Evolutionary conservation across 139 green algal species (phyloP).

Genomic region (Chlamydomonas asymmetrica): DNA sequence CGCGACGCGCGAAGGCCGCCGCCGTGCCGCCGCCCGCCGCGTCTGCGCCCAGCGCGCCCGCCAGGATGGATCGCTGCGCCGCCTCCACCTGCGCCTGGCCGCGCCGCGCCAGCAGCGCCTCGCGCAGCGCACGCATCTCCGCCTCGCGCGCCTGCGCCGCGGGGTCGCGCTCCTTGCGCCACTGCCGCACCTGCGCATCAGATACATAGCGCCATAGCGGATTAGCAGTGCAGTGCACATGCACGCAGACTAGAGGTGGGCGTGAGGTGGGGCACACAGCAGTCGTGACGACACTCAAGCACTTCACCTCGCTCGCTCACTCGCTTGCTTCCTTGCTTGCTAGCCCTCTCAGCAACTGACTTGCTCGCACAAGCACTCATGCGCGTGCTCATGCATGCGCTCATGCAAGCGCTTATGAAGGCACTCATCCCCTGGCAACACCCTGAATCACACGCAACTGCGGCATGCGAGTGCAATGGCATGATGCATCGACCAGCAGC

Average conservation of each 20-base stretch:
- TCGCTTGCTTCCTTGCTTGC: not conserved
- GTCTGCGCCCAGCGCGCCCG: not conserved
- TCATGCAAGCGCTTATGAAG: no score
- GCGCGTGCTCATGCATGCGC: no score
- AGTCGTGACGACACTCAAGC: no score
- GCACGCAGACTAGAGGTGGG: not conserved
- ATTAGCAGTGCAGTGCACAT: not conserved
- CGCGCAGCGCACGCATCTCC: slow-evolving; percentile 37
- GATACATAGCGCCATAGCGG: not conserved
- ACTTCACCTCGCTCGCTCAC: not conserved
- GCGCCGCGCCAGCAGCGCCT: slow-evolving; percentile 27
- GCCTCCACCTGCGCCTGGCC: slow-evolving; percentile 12
- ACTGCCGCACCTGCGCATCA: slow-evolving; percentile 33
- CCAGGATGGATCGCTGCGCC: slow-evolving; percentile 29
- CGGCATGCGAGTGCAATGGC: not conserved
- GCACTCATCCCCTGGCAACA: no score
- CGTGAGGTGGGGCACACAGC: no score
- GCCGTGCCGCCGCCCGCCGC: not conserved
- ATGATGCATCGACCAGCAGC: not conserved
- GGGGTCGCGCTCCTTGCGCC: slow-evolving; percentile 42
- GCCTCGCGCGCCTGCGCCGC: slow-evolving; percentile 31
- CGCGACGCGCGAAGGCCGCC: slow-evolving; percentile 3
- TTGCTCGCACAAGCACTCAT: no score
- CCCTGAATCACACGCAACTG: no score
- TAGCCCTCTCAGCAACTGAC: no score